Evolutionary conservation across 176 grass and related monocot species (phyloP).

Genomic region (Alopecurus myosuroides): DNA sequence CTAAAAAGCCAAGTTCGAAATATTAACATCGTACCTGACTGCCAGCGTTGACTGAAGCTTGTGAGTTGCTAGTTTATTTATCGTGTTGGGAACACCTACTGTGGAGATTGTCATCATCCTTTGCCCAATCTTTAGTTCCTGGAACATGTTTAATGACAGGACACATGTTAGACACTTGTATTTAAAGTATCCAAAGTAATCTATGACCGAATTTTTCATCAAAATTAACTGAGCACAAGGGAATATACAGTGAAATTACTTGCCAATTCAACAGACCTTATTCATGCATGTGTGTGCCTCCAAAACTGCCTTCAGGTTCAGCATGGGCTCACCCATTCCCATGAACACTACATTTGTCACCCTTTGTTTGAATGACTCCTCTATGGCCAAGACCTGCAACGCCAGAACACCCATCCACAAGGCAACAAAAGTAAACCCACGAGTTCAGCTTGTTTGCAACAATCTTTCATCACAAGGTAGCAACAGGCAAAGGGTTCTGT

Average conservation of each 20-base stretch:
- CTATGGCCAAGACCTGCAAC: slow-evolving; percentile 75
- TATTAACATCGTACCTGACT: slow-evolving; percentile 51
- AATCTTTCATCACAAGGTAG: neutral
- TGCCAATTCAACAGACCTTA: slow-evolving; percentile 43
- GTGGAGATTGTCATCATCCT: slow-evolving; percentile 99
- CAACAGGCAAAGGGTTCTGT: neutral
- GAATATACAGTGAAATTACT: neutral
- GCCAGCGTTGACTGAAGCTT: slow-evolving; percentile 96
- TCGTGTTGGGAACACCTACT: slow-evolving; percentile 91
- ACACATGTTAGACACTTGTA: neutral
- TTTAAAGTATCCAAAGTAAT: neutral
- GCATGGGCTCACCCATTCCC: slow-evolving; percentile 98
- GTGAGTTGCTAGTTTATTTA: slow-evolving; percentile 77
- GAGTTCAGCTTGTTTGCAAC: neutral
- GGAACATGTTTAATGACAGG: neutral
- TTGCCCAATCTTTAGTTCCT: slow-evolving; percentile 95
- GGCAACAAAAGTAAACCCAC: neutral
- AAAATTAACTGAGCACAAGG: neutral
- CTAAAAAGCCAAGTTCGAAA: neutral
- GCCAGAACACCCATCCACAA: neutral
- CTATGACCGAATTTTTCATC: neutral
- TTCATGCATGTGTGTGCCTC: slow-evolving; percentile 81
- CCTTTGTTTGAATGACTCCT: slow-evolving; percentile 82
- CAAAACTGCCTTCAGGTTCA: slow-evolving; percentile 90
- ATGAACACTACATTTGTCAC: slow-evolving; percentile 98